Evolutionary conservation across 805 yeast genomes (phyloP).

Genomic region (Gaillardinia entomophila): DNA sequence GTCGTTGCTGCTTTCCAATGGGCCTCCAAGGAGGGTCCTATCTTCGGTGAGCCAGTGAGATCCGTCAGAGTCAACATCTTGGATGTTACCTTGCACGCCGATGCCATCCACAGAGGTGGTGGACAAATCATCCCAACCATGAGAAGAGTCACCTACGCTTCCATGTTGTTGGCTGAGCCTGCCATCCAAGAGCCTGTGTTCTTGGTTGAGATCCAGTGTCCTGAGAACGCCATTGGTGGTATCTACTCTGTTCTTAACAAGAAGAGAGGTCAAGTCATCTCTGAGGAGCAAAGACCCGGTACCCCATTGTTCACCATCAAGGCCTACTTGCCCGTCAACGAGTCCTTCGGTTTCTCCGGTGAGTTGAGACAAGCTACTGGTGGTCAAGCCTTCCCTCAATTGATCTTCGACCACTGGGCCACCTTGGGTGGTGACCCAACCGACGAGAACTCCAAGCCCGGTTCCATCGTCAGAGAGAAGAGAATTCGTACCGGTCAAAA

Average conservation of each 20-base stretch:
- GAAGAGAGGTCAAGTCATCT: constrained; percentile 99
- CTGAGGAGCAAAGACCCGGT: constrained; percentile 99
- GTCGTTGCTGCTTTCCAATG: constrained; percentile 99
- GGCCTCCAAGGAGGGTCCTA: constrained; percentile 99
- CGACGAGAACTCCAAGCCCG: constrained; percentile 71
- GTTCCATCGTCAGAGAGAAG: constrained; percentile 51
- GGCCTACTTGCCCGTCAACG: constrained; percentile 99
- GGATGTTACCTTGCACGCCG: constrained; percentile 99
- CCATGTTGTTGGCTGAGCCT: constrained; percentile 97
- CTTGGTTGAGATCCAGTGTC: constrained; percentile 99
- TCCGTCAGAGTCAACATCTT: constrained; percentile 95
- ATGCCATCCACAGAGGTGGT: constrained; percentile 99
- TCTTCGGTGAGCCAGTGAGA: constrained; percentile 94
- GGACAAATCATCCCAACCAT: constrained; percentile 99
- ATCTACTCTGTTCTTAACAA: constrained; percentile 98
- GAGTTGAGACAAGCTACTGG: constrained; percentile 99
- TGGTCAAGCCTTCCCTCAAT: constrained; percentile 99
- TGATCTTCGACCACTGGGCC: constrained; percentile 99
- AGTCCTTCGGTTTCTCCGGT: constrained; percentile 99
- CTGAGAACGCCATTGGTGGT: constrained; percentile 99
- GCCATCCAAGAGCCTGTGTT: constrained; percentile 98
- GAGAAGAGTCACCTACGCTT: constrained; percentile 99
- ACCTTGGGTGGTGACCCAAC: constrained; percentile 87
- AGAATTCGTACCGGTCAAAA: constrained; percentile 97
- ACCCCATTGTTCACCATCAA: constrained; percentile 99